A percentile compares a stretch with the other conserved stretches of the same genome.
phyloP scores from a whole-genome alignment of 1,284 basidiomycete genomes.

The Mycena citricolor region DNA sequence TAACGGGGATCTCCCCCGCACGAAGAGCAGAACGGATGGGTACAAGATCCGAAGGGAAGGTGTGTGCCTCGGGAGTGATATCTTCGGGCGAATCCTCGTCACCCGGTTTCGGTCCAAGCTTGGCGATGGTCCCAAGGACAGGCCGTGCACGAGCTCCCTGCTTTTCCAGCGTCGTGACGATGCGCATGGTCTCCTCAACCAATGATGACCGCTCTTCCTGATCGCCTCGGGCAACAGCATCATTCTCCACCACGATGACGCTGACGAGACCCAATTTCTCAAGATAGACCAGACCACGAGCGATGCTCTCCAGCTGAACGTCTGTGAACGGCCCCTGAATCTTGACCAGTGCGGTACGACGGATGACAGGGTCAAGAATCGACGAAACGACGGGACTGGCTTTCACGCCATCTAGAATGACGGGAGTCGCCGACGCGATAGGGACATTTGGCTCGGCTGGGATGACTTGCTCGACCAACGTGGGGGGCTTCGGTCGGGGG shows the following conservation, averaged over 20 bases:
- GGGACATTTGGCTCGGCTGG: constrained; percentile 29
- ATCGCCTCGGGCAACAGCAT: constrained; percentile 69
- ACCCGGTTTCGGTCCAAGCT: constrained; percentile 74
- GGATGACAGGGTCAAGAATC: constrained; percentile 82
- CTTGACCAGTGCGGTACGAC: constrained; percentile 92
- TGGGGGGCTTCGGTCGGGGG: constrained; percentile 47
- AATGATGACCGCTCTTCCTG: constrained; percentile 62
- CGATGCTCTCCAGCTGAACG: constrained; percentile 90
- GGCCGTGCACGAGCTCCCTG: constrained; percentile 88
- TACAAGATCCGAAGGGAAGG: constrained; percentile 72
- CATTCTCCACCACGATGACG: constrained; percentile 93
- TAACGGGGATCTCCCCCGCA: constrained; percentile 93
- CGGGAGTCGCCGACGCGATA: constrained; percentile 23
- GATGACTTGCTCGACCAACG: constrained; percentile 27
- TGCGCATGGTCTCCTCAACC: constrained; percentile 76
- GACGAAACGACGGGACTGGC: constrained; percentile 70
- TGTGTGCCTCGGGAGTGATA: constrained; percentile 67
- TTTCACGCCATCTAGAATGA: constrained; percentile 33
- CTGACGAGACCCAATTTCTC: constrained; percentile 94
- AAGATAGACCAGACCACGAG: constrained; percentile 91
- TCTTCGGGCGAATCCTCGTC: constrained; percentile 44
- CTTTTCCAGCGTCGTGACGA: constrained; percentile 81
- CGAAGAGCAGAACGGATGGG: constrained; percentile 86
- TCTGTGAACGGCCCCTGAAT: constrained; percentile 97
- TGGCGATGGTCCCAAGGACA: constrained; percentile 81